Conservation (phyloP, 2,329 filamentous ascomycete genomes). For the Aaosphaeria pasadenensis region DNA sequence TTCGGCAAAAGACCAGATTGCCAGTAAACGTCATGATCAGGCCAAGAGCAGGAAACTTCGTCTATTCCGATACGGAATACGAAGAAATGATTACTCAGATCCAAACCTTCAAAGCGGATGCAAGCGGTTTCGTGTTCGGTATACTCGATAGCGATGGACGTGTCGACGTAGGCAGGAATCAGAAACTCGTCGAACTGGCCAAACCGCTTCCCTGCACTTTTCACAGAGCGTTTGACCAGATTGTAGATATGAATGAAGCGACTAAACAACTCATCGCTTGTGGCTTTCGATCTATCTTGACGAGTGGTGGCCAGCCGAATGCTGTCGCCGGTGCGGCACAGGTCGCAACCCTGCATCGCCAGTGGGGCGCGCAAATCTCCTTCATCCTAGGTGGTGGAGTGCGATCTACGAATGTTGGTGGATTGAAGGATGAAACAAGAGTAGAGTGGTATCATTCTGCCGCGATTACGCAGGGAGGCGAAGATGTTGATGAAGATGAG, state of each 20-base stretch:
- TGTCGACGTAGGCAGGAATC: conserved; percentile 44
- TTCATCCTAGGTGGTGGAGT: conserved; percentile 54
- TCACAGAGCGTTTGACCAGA: conserved; percentile 53
- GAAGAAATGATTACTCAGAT: conserved; percentile 44
- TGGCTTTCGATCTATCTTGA: conserved; percentile 49
- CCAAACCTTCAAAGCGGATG: conserved; percentile 30
- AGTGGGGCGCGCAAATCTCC: conserved; percentile 30
- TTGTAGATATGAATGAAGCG: conserved; percentile 25
- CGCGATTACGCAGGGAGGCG: conserved; percentile 35
- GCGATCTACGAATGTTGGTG: conserved; percentile 42
- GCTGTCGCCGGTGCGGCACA: conserved; percentile 34
- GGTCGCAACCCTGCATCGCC: conserved; percentile 30
- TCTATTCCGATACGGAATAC: conserved; percentile 43
- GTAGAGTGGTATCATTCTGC: conserved; percentile 45
- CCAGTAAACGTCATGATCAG: conserved; percentile 56
- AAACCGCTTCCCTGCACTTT: conserved; percentile 50
- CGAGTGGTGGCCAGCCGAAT: conserved; percentile 42
- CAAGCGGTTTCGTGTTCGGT: conserved; percentile 54
- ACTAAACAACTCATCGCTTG: conserved; percentile 39
- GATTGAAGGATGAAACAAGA: conserved; percentile 25
- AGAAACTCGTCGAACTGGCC: conserved; percentile 42
- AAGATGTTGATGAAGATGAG: conserved; percentile 29
- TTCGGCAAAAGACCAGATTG: conserved; percentile 16
- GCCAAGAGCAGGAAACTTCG: conserved; percentile 47
- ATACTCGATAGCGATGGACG: conserved; percentile 32